Evolutionary conservation across 371 early-diverging fungal genomes (phyloP).

Genomic region (Phascolomyces articulosus): DNA sequence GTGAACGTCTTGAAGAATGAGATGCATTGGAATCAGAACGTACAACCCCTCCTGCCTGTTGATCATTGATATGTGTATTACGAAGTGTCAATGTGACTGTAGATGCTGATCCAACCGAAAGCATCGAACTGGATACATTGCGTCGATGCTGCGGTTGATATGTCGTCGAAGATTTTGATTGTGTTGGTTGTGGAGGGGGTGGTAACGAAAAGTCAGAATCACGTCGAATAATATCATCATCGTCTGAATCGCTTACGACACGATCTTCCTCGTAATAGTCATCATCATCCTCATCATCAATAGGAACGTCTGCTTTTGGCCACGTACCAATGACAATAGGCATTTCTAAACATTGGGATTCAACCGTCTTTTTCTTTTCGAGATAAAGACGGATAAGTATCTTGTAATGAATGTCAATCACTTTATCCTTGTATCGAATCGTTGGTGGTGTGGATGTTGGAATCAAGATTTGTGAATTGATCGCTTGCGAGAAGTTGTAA

Average conservation of each 20-base stretch:
- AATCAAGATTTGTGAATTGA: slow-evolving; percentile 34
- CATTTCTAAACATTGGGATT: slow-evolving; percentile 27
- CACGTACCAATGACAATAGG: slow-evolving; percentile 51
- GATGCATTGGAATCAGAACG: slow-evolving; percentile 39
- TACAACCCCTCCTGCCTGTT: slow-evolving; percentile 12
- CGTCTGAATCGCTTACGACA: slow-evolving; percentile 22
- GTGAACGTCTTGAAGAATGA: slow-evolving; percentile 31
- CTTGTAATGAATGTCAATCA: slow-evolving; percentile 43
- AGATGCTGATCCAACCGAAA: slow-evolving; percentile 12
- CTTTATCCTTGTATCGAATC: slow-evolving; percentile 38
- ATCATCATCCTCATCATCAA: slow-evolving; percentile 50
- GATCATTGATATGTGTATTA: slow-evolving; percentile 8
- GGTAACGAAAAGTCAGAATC: slow-evolving; percentile 3
- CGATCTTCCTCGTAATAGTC: slow-evolving; percentile 16
- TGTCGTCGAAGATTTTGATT: slow-evolving; percentile 2
- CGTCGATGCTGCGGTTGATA: slow-evolving; percentile 6
- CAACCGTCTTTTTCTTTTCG: slow-evolving; percentile 9
- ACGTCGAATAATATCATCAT: slow-evolving; percentile 5
- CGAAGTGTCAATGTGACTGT: slow-evolving; percentile 10
- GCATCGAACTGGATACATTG: slow-evolving; percentile 8
- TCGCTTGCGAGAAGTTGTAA: slow-evolving; percentile 24
- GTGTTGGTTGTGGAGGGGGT: neutral
- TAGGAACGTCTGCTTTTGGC: slow-evolving; percentile 49
- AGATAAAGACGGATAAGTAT: slow-evolving; percentile 25
- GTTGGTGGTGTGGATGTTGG: slow-evolving; percentile 54